A percentile compares a stretch with the other conserved stretches of the same genome.
phyloP scores from a whole-genome alignment of 2,329 filamentous ascomycete species.

The Fusarium transvaalense region DNA sequence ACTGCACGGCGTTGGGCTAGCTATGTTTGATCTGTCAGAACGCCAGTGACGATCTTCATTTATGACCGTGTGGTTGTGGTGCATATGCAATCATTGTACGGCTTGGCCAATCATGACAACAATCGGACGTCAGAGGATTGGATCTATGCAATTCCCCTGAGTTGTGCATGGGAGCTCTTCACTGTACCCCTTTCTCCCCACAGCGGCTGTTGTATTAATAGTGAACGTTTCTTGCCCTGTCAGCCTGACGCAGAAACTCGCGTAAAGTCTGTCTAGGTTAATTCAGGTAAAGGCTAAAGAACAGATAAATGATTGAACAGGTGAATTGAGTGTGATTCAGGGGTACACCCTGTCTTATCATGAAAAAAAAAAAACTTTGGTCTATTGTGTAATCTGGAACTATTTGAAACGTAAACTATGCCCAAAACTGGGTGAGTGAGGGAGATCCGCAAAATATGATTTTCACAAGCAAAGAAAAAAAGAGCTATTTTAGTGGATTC shows the following conservation, averaged over 20 bases:
- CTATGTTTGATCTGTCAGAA: constrained; percentile 5
- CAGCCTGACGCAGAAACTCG: background rate
- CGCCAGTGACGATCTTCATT: constrained; percentile 16
- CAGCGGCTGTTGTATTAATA: background rate
- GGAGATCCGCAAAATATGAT: background rate
- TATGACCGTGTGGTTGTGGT: background rate
- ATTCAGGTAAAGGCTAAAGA: background rate
- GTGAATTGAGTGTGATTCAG: background rate
- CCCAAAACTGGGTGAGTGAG: background rate
- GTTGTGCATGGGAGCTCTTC: background rate
- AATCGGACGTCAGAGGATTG: background rate
- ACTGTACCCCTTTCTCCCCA: background rate
- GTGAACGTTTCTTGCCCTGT: background rate
- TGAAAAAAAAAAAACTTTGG: background rate
- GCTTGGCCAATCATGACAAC: background rate
- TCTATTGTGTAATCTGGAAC: background rate
- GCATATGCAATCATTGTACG: background rate
- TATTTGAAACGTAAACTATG: constrained; percentile 12
- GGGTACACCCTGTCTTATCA: background rate
- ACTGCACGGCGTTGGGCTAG: background rate
- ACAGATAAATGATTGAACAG: background rate
- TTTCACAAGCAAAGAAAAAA: background rate
- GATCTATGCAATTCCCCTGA: background rate
- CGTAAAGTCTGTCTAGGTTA: background rate
- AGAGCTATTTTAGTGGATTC: constrained; percentile 5